Base-by-base conservation (phyloP, 2,329 filamentous ascomycete species). In the Nannizzia gypsea region DNA sequence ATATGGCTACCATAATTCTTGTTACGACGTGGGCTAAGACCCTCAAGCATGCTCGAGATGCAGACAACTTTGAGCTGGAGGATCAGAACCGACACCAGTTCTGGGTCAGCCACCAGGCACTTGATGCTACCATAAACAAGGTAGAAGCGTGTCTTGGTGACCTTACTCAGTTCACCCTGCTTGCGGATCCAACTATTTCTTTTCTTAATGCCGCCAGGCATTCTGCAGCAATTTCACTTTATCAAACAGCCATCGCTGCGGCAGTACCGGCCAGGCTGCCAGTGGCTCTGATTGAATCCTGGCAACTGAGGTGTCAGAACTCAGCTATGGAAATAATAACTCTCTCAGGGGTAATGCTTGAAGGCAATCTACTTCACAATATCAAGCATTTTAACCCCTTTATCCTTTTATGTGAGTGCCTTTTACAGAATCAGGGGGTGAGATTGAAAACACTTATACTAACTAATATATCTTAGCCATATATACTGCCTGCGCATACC, bases 381-480 rank as follows among this genome's bases (percentile, higher is more conserved):
- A 50, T 42, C 17, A 17, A 48, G 24, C 56, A 58, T 58, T 58
- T 58, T n/a, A 58, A 58, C 24, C 56, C 56, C 11, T 58, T 46
- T 48, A 46, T 58, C 26, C 40, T 58, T 48, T 48, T 58, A 58
- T 48, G 56, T 58, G 44, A 58, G 56, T 58, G 17, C 8, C 28
- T 13, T 5, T 31, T 36, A 11, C 31, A 36, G 31, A 8, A 36
- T 13, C 31, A 11, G 2, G 13, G 9, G 4, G 31, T 13, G 9
- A 11, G 31, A 13, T 36, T 3, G 31, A 11, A 11, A 13, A 36
- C 9, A 36, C 9, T 3, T 36, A 11, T 36, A 56, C 36, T 57
- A 15, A 54, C 48, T 6, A 11, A 36, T 36, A 8, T 44, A 1
- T 17, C 3, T 9, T 34, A 58, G 56, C 38, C 8, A 34, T 58